Base-by-base conservation (phyloP, 805 yeast genomes). In the Saturnispora serradocipensis region DNA sequence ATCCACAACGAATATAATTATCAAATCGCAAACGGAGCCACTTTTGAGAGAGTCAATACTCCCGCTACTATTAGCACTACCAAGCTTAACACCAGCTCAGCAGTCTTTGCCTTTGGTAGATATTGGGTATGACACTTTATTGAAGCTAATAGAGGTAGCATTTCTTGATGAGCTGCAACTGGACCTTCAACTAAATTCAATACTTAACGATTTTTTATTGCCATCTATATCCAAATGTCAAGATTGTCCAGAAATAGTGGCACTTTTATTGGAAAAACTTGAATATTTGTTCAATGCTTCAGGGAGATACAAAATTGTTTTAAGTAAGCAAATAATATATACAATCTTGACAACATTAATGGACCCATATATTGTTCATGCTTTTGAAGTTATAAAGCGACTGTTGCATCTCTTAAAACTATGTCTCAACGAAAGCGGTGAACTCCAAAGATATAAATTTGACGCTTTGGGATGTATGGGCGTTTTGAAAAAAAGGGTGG, bases 61-160 rank as follows among this genome's bases (percentile, higher is more conserved):
- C 4, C 68, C 70, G 1, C 57, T 62, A 34, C 45, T 67, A 13
- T 47, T 67, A 30, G 56, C 66, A 5, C 54, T 67, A 35, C 70
- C 70, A 3, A 45, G 62, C 5, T 57, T 62, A 16, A 65, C 68
- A 3, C 64, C 70, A 1, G 54, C 48, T 6, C 50, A 49, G 2
- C 58, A 60, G 34, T 60, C 66, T 8, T 27, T 45, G 1, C 1
- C 24, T 9, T 54, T 65, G 2, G 51, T 67, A 3, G 58, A 60
- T 2, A 16, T 52, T 11, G 60, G 67, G 0, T 67, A 67, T 40
- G 48, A 57, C 13, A 48, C 64, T 0, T 46, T 57, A 7, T 35
- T 63, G 1, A 43, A 49, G 2, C 40, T 66, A 13, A 48, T 54
- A 38, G 34, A 54, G 18, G 45, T 52, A 5, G 32, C 59, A 5